Percentiles rank a stretch among this genome's conserved stretches.
Conservation (phyloP, 2,329 filamentous ascomycete species). For the Aspergillus caelatus region DNA sequence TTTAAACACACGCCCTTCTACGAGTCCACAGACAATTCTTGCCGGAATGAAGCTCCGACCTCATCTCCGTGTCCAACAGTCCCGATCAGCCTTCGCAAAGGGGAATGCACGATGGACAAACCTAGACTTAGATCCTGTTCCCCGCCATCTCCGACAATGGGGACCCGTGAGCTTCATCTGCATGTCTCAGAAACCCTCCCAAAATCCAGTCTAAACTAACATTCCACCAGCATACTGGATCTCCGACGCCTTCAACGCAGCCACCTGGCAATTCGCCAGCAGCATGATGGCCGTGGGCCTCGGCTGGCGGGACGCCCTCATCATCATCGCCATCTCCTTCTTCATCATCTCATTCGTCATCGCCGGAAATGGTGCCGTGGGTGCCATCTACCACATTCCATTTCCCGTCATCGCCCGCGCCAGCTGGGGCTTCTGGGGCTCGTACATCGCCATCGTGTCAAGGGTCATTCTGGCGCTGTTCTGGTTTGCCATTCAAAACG, state of each 20-base stretch:
- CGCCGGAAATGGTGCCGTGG: constrained; percentile 61
- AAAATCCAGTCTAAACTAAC: neutral
- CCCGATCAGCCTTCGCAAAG: constrained; percentile 50
- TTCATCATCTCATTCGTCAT: constrained; percentile 63
- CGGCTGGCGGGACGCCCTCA: constrained; percentile 54
- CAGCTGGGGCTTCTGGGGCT: constrained; percentile 61
- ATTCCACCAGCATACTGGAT: constrained; percentile 51
- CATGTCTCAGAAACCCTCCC: constrained; percentile 8
- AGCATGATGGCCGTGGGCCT: constrained; percentile 56
- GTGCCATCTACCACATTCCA: constrained; percentile 54
- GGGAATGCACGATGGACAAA: constrained; percentile 51
- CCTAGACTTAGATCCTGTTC: constrained; percentile 54
- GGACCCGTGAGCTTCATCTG: constrained; percentile 48
- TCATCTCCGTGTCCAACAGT: constrained; percentile 48
- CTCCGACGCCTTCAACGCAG: constrained; percentile 55
- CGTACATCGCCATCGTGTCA: constrained; percentile 57
- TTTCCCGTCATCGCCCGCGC: constrained; percentile 61
- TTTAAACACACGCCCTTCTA: too few species aligned
- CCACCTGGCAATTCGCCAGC: constrained; percentile 59
- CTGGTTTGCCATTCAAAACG: constrained; percentile 69
- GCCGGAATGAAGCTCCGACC: neutral
- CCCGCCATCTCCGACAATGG: constrained; percentile 49
- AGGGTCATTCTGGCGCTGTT: constrained; percentile 59
- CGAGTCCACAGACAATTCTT: neutral
- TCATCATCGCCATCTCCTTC: constrained; percentile 55